Conservation (phyloP, 2,329 filamentous ascomycete species). For the Neofusicoccum sp. region DNA sequence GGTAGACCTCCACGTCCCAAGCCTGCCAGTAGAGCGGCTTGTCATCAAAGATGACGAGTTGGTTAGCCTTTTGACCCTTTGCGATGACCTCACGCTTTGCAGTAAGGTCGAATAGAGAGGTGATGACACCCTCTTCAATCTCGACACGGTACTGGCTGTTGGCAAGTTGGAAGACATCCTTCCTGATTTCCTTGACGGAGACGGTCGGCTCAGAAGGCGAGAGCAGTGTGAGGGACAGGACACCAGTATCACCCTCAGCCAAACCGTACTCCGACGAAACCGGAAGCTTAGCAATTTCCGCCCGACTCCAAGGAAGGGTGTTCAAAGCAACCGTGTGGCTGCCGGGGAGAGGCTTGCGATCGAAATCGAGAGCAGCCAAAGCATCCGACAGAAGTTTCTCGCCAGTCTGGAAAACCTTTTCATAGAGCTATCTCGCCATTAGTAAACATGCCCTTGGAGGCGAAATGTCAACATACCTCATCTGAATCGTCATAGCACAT, state of each 20-base stretch:
- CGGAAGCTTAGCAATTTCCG: slow-evolving; percentile 68
- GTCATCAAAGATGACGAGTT: slow-evolving; percentile 93
- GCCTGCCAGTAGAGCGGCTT: slow-evolving; percentile 97
- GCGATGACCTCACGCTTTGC: slow-evolving; percentile 76
- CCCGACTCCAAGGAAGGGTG: slow-evolving; percentile 81
- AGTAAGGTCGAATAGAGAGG: slow-evolving; percentile 74
- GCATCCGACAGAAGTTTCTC: slow-evolving; percentile 69
- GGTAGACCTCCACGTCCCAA: slow-evolving; percentile 97
- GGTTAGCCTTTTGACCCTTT: slow-evolving; percentile 72
- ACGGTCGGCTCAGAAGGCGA: slow-evolving; percentile 34
- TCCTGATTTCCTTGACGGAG: slow-evolving; percentile 50
- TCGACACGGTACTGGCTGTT: slow-evolving; percentile 75
- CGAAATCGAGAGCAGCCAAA: slow-evolving; percentile 64
- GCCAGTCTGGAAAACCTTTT: slow-evolving; percentile 74
- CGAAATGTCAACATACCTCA: slow-evolving; percentile 46
- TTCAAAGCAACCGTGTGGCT: slow-evolving; percentile 65
- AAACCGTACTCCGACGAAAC: slow-evolving; percentile 31
- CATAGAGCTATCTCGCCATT: slow-evolving; percentile 62
- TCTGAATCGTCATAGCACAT: slow-evolving; percentile 98
- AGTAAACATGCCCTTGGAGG: slow-evolving; percentile 18
- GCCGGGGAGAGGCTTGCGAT: slow-evolving; percentile 43
- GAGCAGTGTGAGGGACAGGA: slow-evolving; percentile 36
- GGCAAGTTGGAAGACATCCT: slow-evolving; percentile 71
- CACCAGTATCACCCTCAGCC: slow-evolving; percentile 47
- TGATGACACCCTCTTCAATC: slow-evolving; percentile 74